Evolutionary conservation across 1,284 basidiomycete species (phyloP), one percentile per base, ranked within the genome.

Genomic region (Acaromyces ingoldii): DNA sequence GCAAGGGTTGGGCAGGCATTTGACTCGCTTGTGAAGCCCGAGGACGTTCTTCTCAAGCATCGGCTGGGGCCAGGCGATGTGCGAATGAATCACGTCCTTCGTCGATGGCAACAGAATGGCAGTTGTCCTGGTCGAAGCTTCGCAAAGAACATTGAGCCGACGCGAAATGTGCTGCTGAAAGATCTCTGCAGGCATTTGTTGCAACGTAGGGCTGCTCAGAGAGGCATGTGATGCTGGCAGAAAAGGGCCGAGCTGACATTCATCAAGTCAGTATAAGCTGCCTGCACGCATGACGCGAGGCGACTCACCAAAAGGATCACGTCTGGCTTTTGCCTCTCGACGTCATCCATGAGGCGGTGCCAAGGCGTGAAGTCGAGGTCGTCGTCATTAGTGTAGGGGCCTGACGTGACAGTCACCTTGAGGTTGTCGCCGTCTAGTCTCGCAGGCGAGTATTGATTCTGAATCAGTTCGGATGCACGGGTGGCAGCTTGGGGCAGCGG

Each of bases 11-110:
- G 93, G 88, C 9, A 97, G 79, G 22, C 88, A 77, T 51, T 81
- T 83, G 42, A 93, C 83, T 56, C 85, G 81, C 87, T 44, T n/a
- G n/a, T 41, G 38, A 28, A 68, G 41, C 1, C 58, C 62, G 21
- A 66, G 52, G n/a, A 50, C 63, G 4, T 79, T 78, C 37, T 78
- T 74, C 25, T 79, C 78, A 28, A 93, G 77, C 59, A 86, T 84
- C 25, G 83, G 81, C 74, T 99, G 95, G 0, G 95, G 95, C 74
- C 85, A 95, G 11, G 89, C 89, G 1, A 83, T 82, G 71, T 95
- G 90, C 41, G 81, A 77, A 64, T 83, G 87, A 56, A 91, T 77
- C 15, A 93, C 74, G 70, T 99, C 93, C 30, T 85, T 80, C 9
- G 89, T 80, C 57, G 85, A 88, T 1, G 95, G 91, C 1, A 96